These are phyloP conservation scores for Hibiscus mutabilis DNA, from an alignment of 345 rosid species.

Conservation along the genomic window DNA sequence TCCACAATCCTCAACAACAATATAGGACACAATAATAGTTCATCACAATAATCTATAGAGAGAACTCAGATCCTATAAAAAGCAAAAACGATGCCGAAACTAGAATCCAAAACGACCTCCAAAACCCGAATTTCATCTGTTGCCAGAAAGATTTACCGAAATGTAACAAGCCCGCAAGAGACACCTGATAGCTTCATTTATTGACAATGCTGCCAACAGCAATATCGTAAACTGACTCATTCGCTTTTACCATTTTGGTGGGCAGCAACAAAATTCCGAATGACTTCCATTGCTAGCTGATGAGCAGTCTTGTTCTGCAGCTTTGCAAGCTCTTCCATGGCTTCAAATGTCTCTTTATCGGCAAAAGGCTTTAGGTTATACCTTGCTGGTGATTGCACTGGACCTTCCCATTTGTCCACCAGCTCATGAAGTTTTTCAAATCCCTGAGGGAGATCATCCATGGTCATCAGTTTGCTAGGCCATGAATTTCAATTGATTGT, in stretches of 20 bases:
- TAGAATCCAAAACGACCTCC: conserved; percentile 7
- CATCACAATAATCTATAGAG: background rate
- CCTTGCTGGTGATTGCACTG: conserved; percentile 21
- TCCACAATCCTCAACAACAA: background rate
- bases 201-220: background rate
- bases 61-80: background rate
- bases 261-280: conserved; percentile 54
- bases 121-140: too few relatives aligned
- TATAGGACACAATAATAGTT: too few relatives aligned
- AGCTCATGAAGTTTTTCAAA: conserved; percentile 77
- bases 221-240: conserved; percentile 20
- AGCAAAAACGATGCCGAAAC: conserved; percentile 9
- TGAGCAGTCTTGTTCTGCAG: conserved; percentile 60
- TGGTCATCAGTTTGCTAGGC: background rate
- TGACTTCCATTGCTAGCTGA: conserved; percentile 54
- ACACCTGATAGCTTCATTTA: background rate
- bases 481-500: background rate
- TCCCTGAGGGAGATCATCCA: conserved; percentile 42
- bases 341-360: conserved; percentile 56
- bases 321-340: conserved; percentile 56
- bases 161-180: conserved; percentile 6
- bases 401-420: conserved; percentile 77
- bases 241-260: conserved; percentile 61
- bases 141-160: too few relatives aligned
- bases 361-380: conserved; percentile 54